Base-by-base conservation (phyloP, 257 asterid genomes). In the Haberlea rhodopensis region DNA sequence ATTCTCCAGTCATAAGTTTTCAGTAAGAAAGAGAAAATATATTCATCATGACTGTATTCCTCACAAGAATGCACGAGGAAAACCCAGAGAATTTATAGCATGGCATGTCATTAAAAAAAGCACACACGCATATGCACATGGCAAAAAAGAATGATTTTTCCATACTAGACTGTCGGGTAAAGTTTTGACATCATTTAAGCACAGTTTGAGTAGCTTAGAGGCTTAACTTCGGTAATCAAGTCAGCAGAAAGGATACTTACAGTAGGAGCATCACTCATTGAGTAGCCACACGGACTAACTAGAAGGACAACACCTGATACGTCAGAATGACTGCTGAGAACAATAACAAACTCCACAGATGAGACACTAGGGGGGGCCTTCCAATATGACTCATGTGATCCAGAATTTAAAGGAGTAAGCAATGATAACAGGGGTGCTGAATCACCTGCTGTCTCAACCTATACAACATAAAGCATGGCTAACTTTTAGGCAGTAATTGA, bases 271-370 rank as follows among this genome's bases (percentile, higher is more conserved):
- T 89, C 97, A 20, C 90, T 79, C 75, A 78, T 68, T 15, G 94
- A 89, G 81, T 85, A 92, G 79, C 99, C 97, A 79, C 96, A 89
- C 48, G 95, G 87, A 81, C 97, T 89, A 66, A 92, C 88, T 45
- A 92, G 73, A 70, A 92, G 89, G 71, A 84, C 79, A 62, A 85
- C 95, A 76, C 91, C 99, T 29, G 94, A 75, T 73, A 92, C 99
- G 83, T 87, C 96, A 66, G 97, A 92, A 57, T 80, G 72, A 75
- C 86, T 82, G 54, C 84, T 53, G 31, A 92, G 99, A 61, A 80
- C 97, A 70, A 90, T 81, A 58, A 79, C 94, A 78, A 89, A 79
- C 65, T 92, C 99, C 77, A 81, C 88, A 19, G 96, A 77, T 10
- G 99, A 78, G 70, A 72, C 73, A 79, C 76, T 81, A 8, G 90